Conservation (phyloP, 495 filamentous ascomycete genomes). For the Peziza echinospora region DNA sequence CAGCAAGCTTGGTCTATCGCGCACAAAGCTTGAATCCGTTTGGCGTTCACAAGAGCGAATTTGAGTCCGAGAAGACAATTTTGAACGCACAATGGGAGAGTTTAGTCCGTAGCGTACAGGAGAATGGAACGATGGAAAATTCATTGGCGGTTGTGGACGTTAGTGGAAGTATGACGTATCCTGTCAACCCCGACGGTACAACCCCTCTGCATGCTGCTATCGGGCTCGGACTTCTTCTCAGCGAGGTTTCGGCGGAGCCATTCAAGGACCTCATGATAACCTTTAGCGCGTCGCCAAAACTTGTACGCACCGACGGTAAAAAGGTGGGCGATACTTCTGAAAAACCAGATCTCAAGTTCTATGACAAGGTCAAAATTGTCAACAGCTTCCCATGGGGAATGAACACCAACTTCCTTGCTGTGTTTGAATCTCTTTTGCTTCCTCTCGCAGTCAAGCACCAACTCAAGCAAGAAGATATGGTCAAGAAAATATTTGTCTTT, state of each 20-base stretch:
- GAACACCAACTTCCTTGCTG: slow-evolving; percentile 26
- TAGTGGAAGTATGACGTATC: slow-evolving; percentile 23
- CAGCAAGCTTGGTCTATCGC: slow-evolving; percentile 16
- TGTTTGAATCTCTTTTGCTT: slow-evolving; percentile 25
- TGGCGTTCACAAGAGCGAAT: not conserved
- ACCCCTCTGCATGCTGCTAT: slow-evolving; percentile 26
- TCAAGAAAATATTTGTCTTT: slow-evolving; percentile 30
- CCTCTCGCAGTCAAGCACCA: slow-evolving; percentile 24
- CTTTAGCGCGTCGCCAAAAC: slow-evolving; percentile 19
- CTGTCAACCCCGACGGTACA: slow-evolving; percentile 22
- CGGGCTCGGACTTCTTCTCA: slow-evolving; percentile 27
- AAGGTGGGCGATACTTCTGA: not conserved
- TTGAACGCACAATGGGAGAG: slow-evolving; percentile 27
- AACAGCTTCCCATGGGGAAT: slow-evolving; percentile 13
- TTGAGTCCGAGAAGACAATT: slow-evolving; percentile 11
- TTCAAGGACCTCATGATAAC: slow-evolving; percentile 28
- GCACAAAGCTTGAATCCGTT: not conserved
- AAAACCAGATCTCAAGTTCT: slow-evolving; percentile 13
- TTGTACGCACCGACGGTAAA: slow-evolving; percentile 16
- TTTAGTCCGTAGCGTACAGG: slow-evolving; percentile 27
- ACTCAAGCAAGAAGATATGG: slow-evolving; percentile 25
- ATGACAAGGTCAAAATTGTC: slow-evolving; percentile 18
- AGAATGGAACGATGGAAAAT: slow-evolving; percentile 23
- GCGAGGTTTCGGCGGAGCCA: slow-evolving; percentile 24
- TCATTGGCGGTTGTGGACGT: slow-evolving; percentile 29